These are phyloP conservation scores for Nothophytophthora sp. DNA, from an alignment of 352 stramenopile species.

Conservation along the genomic window DNA sequence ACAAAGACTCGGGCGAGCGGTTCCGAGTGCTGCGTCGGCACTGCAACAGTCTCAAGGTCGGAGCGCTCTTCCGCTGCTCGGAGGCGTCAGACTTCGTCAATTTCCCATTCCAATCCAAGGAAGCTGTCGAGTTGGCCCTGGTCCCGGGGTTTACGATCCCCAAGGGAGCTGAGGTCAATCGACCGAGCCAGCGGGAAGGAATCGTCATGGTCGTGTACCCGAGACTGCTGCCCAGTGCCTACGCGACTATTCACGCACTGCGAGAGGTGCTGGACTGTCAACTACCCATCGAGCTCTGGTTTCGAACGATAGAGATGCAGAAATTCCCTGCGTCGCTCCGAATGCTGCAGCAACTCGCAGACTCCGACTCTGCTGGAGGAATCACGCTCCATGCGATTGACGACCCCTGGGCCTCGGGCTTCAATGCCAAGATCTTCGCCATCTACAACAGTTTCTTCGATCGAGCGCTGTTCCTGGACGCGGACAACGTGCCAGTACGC, in stretches of 20 bases:
- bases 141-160: neutral
- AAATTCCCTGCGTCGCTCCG: conserved; percentile 2
- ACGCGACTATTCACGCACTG: conserved; percentile 29
- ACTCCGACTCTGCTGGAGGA: conserved; percentile 1
- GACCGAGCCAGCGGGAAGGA: conserved; percentile 10
- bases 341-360: conserved; percentile 17
- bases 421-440: conserved; percentile 51
- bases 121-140: conserved; percentile 1
- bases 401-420: conserved; percentile 38
- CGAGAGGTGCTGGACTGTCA: conserved; percentile 25
- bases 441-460: conserved; percentile 46
- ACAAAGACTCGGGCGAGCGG: conserved; percentile 29
- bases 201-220: conserved; percentile 51
- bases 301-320: conserved; percentile 32
- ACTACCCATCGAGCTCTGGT: conserved; percentile 63
- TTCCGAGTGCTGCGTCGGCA: conserved; percentile 21
- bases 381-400: conserved; percentile 35
- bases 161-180: neutral
- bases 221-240: conserved; percentile 31
- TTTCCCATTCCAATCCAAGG: conserved; percentile 15
- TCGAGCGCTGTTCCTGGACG: conserved; percentile 53
- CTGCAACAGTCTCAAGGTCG: conserved; percentile 17
- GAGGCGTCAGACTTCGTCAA: conserved; percentile 34
- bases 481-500: conserved; percentile 47
- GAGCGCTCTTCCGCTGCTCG: conserved; percentile 30